These are phyloP conservation scores for Cladophialophora chaetospira DNA, from an alignment of 2,329 filamentous ascomycete species.

Conservation along the genomic window DNA sequence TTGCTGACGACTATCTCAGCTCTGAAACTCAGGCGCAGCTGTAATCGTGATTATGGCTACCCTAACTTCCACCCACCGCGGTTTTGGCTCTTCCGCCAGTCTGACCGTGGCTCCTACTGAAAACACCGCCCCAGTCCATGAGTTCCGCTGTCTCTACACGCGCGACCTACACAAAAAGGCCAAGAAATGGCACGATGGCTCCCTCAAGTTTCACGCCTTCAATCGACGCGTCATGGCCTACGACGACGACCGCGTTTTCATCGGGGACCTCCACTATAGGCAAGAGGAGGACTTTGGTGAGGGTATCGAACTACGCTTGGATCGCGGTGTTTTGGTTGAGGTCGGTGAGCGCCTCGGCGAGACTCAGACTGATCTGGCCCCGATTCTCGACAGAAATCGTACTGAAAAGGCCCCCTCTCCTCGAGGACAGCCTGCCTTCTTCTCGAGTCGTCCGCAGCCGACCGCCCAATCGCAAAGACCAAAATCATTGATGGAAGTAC, in stretches of 20 bases:
- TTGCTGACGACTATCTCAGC: slow-evolving; percentile 17
- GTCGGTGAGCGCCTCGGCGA: slow-evolving; percentile 74
- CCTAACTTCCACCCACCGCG: slow-evolving; percentile 32
- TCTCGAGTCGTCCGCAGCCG: slow-evolving; percentile 42
- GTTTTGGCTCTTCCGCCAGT: slow-evolving; percentile 35
- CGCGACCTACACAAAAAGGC: slow-evolving; percentile 82
- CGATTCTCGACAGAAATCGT: slow-evolving; percentile 68
- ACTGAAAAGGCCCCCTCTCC: slow-evolving; percentile 29
- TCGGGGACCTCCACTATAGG: slow-evolving; percentile 84
- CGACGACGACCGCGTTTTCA: slow-evolving; percentile 74
- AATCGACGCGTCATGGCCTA: slow-evolving; percentile 91
- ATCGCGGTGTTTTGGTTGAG: slow-evolving; percentile 76
- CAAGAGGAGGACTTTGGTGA: slow-evolving; percentile 69
- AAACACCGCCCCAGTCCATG: slow-evolving; percentile 73
- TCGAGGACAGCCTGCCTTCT: slow-evolving; percentile 35
- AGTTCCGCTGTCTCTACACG: slow-evolving; percentile 84
- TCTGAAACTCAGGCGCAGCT: background rate
- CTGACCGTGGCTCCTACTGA: slow-evolving; percentile 54
- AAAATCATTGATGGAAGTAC: slow-evolving; percentile 63
- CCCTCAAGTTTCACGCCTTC: slow-evolving; percentile 83
- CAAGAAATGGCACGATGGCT: slow-evolving; percentile 92
- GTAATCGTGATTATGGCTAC: slow-evolving; percentile 18
- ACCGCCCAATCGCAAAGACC: slow-evolving; percentile 52
- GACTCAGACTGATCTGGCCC: slow-evolving; percentile 75
- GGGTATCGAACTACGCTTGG: slow-evolving; percentile 79